These are phyloP conservation scores for Aspergillus intermedius DNA, from an alignment of 2,329 filamentous ascomycete genomes.

Conservation along the genomic window DNA sequence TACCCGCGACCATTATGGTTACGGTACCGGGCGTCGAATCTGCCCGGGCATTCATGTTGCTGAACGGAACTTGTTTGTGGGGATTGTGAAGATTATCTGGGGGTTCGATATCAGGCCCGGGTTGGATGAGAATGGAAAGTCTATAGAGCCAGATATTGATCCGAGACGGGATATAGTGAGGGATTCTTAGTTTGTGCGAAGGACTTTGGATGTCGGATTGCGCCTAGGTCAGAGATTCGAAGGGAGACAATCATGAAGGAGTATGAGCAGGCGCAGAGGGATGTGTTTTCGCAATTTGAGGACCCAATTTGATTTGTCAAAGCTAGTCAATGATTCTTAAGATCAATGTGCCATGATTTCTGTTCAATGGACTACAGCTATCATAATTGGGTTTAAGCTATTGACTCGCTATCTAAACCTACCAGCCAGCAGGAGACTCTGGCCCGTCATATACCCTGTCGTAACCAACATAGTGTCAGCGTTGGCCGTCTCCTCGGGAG, in stretches of 20 bases:
- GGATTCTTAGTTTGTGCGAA: constrained; percentile 30
- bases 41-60: constrained; percentile 48
- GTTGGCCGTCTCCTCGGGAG: constrained; percentile 57
- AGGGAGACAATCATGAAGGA: constrained; percentile 25
- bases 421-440: constrained; percentile 49
- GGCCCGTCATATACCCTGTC: constrained; percentile 55
- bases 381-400: too few relatives aligned
- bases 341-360: too few relatives aligned
- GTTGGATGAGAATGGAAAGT: constrained; percentile 14
- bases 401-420: constrained; percentile 40
- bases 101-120: constrained; percentile 40
- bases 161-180: constrained; percentile 21
- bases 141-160: constrained; percentile 19
- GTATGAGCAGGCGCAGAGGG: constrained; percentile 19
- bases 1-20: constrained; percentile 41
- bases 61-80: constrained; percentile 42
- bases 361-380: too few relatives aligned
- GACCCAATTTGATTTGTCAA: background rate
- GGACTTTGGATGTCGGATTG: constrained; percentile 27
- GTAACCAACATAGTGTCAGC: constrained; percentile 54
- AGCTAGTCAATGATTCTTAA: background rate
- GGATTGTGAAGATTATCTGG: constrained; percentile 46
- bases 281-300: constrained; percentile 19
- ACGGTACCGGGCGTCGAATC: constrained; percentile 43
- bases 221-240: constrained; percentile 23